Evolutionary conservation across 2,329 filamentous ascomycete genomes (phyloP), one percentile per base, ranked within the genome.

Genomic region (Verticillium nonalfalfae): DNA sequence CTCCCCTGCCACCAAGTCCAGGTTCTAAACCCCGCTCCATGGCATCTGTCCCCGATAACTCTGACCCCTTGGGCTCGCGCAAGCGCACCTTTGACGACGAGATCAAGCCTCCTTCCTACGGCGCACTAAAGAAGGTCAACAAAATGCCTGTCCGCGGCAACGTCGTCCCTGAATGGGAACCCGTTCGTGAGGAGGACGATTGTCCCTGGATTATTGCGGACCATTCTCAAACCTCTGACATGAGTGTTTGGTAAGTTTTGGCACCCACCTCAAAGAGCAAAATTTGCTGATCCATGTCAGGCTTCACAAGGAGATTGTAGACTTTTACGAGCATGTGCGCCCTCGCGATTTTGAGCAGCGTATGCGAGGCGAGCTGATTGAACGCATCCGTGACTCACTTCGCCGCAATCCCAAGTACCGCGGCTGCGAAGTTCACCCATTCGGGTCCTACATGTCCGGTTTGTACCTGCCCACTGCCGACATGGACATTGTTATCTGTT

Each of bases 391-490:
- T 58, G 70, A 72, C 18, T 80, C 82, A 2, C 81, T 96, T 69
- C 80, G 79, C 62, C 78, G 73, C 14, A 78, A 77, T 13, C 66
- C 71, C n/a, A 73, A 79, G 57, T 89, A 86, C 68, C 75, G 78
- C 13, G 84, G 85, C 56, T 85, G 87, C 11, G 81, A 88, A 57
- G 79, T 97, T 7, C 79, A 84, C 38, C 82, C 89, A 10, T 99
- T 99, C 72, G 95, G 95, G n/a, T 98, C 95, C 0, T 99, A 93
- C 74, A 93, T 92, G 67, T 92, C 92, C 3, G 92, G 90, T 0
- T 79, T 92, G 7, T 87, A 86, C 67, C 76, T 87, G 2, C 84
- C 84, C 0, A 86, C 90, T 1, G 92, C 91, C 15, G 95, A 99
- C 71, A 96, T 99, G 87, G 95, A 99, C 72, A 80, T 99, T 57